Base-by-base conservation (phyloP, 345 rosid genomes). In the Syzygium aromaticum region DNA sequence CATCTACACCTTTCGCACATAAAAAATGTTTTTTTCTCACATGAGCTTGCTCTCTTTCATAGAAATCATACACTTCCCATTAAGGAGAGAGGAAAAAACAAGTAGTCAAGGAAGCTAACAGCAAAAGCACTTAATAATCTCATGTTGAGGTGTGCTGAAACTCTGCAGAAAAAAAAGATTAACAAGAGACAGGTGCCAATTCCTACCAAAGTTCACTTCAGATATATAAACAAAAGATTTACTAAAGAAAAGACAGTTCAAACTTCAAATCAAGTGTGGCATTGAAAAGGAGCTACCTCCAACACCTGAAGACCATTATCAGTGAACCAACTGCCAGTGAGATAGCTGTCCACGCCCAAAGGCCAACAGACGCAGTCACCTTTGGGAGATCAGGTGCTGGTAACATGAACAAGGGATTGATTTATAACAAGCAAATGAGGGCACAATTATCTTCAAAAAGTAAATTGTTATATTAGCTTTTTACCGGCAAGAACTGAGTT, bases 291-390 rank as follows among this genome's bases (percentile, higher is more conserved):
- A 43, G 87, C 91, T 95, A 98, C 99, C 99, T 93, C 88, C 96
- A 92, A 90, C 96, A 96, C 87, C 93, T 92, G 89, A 92, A 92
- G 87, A 98, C 93, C 92, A 94, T 89, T 77, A 95, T 54, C 87
- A 98, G 91, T 12, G 99, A 88, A 88, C 87, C 89, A 90, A 92
- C 86, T 77, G 95, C 95, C 57, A 93, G 85, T 87, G 99, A 94
- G 88, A 96, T 92, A 89, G 94, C 90, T 52, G 88, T 88, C 94
- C 98, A 95, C 77, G 94, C 95, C 99, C 99, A 96, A 85, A 96
- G 90, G 86, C 97, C 99, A 92, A 92, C 90, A 93, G 86, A 89
- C 87, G 99, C 98, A 90, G 99, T 96, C 85, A 96, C 91, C 92
- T 92, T 95, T 53, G 99, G 92, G 90, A 98, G 94, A 92, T 89